Evolutionary conservation across 768 basidiomycete species (phyloP), one percentile per base, ranked within the genome.

Genomic region (Podaxis sp.): DNA sequence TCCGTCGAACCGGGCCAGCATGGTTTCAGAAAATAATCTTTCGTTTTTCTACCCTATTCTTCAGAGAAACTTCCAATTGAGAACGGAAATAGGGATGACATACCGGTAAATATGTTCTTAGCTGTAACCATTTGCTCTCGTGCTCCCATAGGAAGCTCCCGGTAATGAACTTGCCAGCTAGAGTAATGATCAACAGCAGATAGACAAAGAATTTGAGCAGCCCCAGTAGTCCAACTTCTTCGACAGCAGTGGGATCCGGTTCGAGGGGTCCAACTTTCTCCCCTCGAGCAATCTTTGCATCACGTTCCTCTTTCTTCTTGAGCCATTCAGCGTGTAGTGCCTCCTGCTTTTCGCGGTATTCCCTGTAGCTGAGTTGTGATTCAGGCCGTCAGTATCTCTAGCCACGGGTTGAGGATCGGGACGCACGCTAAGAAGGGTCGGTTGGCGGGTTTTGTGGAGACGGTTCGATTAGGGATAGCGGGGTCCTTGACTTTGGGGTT

Each of bases 81-180:
- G 36, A 46, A 37, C 8, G 57, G 44, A 41, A 40, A 20, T 28
- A n/a, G 61, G 22, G 20, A 33, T 30, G 30, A 74, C 81, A 69
- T 63, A 89, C 88, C 56, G 91, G 87, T 77, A 83, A 84, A 68
- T 84, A 86, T 4, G 84, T 83, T 77, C 85, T 85, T 56, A 86
- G 69, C 52, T 81, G 78, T 33, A 77, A 68, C 83, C 86, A 89
- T 71, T 85, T 85, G 65, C 83, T 84, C 65, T 89, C 80, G 68
- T 88, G 85, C 65, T 95, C 93, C 93, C 94, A 97, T 22, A 86
- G 75, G 71, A 86, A 93, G 70, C 88, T 92, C n/a, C 89, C 91
- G 0, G 92, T 92, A 71, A 96, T 77, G 75, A 96, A 94, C 71
- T 90, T 90, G 58, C 94, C 89, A 38, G 87, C 82, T 33, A 93